Conservation (phyloP, 805 yeast species). For the Wickerhamiella galacta region DNA sequence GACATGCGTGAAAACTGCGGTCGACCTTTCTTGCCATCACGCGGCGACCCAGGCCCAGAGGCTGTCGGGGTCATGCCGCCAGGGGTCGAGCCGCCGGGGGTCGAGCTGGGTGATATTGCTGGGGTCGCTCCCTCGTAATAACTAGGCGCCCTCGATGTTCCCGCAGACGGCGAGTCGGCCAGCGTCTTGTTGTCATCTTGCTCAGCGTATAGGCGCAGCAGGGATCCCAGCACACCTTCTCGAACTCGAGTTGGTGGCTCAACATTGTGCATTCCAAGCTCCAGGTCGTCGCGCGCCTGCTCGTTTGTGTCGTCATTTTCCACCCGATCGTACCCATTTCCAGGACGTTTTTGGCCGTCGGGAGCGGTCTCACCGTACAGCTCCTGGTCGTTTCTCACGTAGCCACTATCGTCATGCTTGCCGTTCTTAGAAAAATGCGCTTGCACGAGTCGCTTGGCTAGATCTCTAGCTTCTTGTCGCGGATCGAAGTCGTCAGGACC, state of each 20-base stretch:
- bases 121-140: neutral
- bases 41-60: neutral
- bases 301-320: too few species aligned
- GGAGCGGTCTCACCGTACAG: constrained; percentile 7
- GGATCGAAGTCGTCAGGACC: neutral
- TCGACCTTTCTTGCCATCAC: neutral
- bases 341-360: constrained; percentile 7
- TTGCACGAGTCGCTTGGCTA: constrained; percentile 13
- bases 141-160: neutral
- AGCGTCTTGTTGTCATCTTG: constrained; percentile 13
- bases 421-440: constrained; percentile 9
- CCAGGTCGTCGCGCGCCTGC: constrained; percentile 6
- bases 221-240: constrained; percentile 73
- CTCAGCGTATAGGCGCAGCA: constrained; percentile 45
- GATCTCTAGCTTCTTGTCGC: constrained; percentile 13
- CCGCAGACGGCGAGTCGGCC: neutral
- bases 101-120: constrained; percentile 1
- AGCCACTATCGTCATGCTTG: constrained; percentile 4
- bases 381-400: constrained; percentile 6
- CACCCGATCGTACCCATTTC: neutral
- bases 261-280: constrained; percentile 29
- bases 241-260: constrained; percentile 52
- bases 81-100: constrained; percentile 1
- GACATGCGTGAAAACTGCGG: neutral
- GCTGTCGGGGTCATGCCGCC: neutral